Evolutionary conservation across 176 grass and related monocot species (phyloP), one percentile per base, ranked within the genome.

Genomic region (Oryza nivara): DNA sequence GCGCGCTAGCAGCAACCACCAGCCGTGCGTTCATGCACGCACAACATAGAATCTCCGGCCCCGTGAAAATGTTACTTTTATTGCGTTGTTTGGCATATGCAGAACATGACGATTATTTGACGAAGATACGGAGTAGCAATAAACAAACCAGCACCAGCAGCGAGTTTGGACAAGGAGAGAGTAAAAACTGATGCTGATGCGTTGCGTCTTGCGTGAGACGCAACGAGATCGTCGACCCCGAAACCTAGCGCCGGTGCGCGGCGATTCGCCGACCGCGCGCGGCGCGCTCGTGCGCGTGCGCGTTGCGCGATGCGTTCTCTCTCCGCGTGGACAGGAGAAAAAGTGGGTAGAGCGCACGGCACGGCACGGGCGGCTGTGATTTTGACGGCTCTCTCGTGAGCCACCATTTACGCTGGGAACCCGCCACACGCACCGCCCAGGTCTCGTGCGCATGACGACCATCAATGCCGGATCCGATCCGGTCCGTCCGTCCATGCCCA

Each of bases 401-500:
- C 58, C 58, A 44, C 69, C 76, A 84, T 64, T 85, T 88, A 84
- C 69, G 76, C 20, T n/a, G 26, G 61, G 35, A 34, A 72, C 47
- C 28, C 72, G 43, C 22, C 73, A 6, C 15, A 19, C 35, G 40
- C 72, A n/a, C 77, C 65, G 65, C 67, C 84, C 88, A 60, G 0
- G 60, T 23, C 84, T 38, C 15, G 60, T 44, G 38, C 30, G 84
- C 88, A 65, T 70, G 88, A 83, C 5, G 56, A 1, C 83, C 88
- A 82, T 89, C 78, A 89, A 89, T 82, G 77, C 77, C 28, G 44
- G 68, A 64, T 20, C 80, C n/a, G 30, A 5, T 9, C 58, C 20
- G 20, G 58, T 61, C 58, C 20, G 56, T 61, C 52, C 49, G 5
- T 61, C 52, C 49, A 6, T 52, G 52, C 17, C 52, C 49, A 16